These are phyloP conservation scores for Glycine latifolia DNA, from an alignment of 306 rosid species.

Conservation along the genomic window DNA sequence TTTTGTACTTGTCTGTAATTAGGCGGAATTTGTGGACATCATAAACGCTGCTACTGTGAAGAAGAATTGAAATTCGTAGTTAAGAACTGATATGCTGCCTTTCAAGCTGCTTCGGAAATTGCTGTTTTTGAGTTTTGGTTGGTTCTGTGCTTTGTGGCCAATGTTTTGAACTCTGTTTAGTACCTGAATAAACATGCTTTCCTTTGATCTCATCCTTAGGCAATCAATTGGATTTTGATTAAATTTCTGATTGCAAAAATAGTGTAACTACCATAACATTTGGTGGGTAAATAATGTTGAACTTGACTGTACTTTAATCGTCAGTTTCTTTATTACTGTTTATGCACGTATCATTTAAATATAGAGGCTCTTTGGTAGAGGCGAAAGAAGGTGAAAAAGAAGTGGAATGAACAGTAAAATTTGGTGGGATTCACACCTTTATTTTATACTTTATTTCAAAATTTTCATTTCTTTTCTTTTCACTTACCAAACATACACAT, in stretches of 20 bases:
- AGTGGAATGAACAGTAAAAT: too few species aligned
- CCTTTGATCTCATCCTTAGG: constrained; percentile 34
- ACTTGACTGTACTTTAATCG: not conserved
- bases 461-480: too few species aligned
- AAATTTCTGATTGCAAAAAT: constrained; percentile 28
- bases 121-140: constrained; percentile 39
- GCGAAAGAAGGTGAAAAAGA: too few species aligned
- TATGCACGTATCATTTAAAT: not conserved
- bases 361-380: too few species aligned
- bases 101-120: constrained; percentile 42
- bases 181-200: constrained; percentile 42
- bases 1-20: constrained; percentile 13
- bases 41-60: constrained; percentile 80
- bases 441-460: too few species aligned
- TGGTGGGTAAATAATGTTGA: constrained; percentile 49
- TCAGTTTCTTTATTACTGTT: not conserved
- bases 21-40: constrained; percentile 90
- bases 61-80: constrained; percentile 57
- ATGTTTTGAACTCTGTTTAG: constrained; percentile 36
- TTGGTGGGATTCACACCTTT: too few species aligned
- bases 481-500: too few species aligned
- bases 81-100: constrained; percentile 40
- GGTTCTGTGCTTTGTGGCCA: constrained; percentile 39
- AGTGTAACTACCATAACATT: constrained; percentile 48
- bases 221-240: constrained; percentile 45